Evolutionary conservation across 225 moss, liverwort and hornwort genomes (phyloP).

Genomic region (Pseudoscleropodium purum): DNA sequence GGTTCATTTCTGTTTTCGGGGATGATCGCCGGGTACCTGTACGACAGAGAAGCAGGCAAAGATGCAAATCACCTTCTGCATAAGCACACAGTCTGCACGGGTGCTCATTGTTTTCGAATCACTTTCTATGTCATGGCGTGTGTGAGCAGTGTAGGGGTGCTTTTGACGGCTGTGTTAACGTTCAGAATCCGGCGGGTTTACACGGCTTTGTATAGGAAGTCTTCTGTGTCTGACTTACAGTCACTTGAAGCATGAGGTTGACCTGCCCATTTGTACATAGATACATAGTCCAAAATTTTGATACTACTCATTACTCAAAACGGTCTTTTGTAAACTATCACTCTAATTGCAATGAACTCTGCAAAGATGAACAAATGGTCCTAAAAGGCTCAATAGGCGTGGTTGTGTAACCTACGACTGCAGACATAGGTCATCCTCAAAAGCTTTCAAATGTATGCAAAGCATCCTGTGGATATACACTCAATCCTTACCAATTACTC

Average conservation of each 20-base stretch:
- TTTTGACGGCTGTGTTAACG: constrained; percentile 47
- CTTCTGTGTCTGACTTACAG: constrained; percentile 13
- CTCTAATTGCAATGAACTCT: neutral
- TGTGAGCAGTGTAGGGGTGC: constrained; percentile 26
- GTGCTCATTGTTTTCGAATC: constrained; percentile 68
- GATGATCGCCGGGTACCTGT: constrained; percentile 66
- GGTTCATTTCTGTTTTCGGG: constrained; percentile 80
- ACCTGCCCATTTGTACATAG: neutral
- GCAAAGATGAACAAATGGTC: neutral
- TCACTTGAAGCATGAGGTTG: constrained; percentile 5
- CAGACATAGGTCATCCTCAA: neutral
- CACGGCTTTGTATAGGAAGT: constrained; percentile 41
- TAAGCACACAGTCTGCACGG: constrained; percentile 34
- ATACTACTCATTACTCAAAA: neutral
- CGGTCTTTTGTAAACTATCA: neutral
- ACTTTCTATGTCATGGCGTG: constrained; percentile 72
- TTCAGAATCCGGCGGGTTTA: constrained; percentile 49
- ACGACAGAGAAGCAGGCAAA: constrained; percentile 63
- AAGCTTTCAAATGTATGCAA: neutral
- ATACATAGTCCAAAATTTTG: neutral
- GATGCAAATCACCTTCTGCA: neutral
- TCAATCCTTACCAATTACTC: neutral
- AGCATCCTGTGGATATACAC: neutral
- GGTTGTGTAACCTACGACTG: neutral
- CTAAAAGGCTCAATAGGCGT: no score